Conservation (phyloP, 768 basidiomycete genomes). For the Suillus paluster region DNA sequence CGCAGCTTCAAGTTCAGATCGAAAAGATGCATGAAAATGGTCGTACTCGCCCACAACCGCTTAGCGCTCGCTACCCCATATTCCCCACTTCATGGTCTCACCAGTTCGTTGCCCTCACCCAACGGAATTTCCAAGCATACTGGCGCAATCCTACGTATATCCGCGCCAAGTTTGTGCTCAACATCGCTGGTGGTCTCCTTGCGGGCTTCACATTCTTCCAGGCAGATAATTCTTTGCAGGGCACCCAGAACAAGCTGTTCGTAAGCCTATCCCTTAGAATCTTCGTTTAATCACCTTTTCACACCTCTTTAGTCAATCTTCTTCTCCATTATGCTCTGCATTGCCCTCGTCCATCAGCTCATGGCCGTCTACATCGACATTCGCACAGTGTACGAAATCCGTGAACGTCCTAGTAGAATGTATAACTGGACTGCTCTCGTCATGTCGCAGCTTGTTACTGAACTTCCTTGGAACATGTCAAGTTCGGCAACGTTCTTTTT, state of each 20-base stretch:
- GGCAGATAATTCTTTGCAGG: too few species aligned
- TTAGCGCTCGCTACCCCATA: slow-evolving; percentile 39
- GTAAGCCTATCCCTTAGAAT: slow-evolving; percentile 34
- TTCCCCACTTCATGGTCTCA: slow-evolving; percentile 58
- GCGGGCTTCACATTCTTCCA: too few species aligned
- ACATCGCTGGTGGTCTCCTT: too few species aligned
- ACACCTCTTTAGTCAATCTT: slow-evolving; percentile 46
- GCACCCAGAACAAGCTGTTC: slow-evolving; percentile 66
- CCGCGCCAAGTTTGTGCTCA: too few species aligned
- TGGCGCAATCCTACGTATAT: too few species aligned
- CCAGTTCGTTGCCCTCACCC: slow-evolving; percentile 41
- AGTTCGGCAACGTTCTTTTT: slow-evolving; percentile 61
- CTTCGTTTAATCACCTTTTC: too few species aligned
- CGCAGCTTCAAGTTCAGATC: slow-evolving; percentile 41
- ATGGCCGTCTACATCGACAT: slow-evolving; percentile 43
- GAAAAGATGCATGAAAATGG: slow-evolving; percentile 55
- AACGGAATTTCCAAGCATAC: too few species aligned
- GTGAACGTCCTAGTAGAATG: slow-evolving; percentile 66
- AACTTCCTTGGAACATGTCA: slow-evolving; percentile 64
- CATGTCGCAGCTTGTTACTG: slow-evolving; percentile 42
- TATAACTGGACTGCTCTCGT: slow-evolving; percentile 60
- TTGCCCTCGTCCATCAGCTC: slow-evolving; percentile 51
- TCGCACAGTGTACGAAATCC: slow-evolving; percentile 65
- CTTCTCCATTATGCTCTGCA: slow-evolving; percentile 47
- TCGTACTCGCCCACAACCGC: slow-evolving; percentile 23